Evolutionary conservation across 495 filamentous ascomycete genomes (phyloP), one percentile per base, ranked within the genome.

Genomic region (Jackrogersella multiformis): DNA sequence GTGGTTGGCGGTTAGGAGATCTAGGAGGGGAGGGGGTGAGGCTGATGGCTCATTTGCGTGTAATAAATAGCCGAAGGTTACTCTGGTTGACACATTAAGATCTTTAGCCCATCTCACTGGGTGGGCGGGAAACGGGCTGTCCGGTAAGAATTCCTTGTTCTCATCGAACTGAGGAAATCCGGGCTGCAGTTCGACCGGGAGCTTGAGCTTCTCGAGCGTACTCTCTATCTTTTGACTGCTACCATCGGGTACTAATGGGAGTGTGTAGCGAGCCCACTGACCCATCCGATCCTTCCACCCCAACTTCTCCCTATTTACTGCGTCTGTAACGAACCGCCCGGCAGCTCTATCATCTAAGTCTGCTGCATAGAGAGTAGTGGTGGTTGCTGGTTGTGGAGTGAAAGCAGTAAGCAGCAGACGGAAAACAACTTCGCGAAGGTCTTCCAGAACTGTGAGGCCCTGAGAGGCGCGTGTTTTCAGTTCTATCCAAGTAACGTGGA

Each of bases 331-430:
- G 9, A 76, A 76, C 3, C 74, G 69, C 3, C 75, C 77, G 0
- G 24, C 7, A 2, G 24, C 4, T 0, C 7, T 8, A 8, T 38
- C 13, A 5, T 45, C 28, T 6, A n/a, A 0, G 3, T 45, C 64
- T 2, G 52, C 28, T 2, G 66, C 30, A 6, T 42, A 45, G 34
- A 78, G 52, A 4, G 69, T 46, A 5, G 62, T 32, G 5, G 66
- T 66, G 9, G 64, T 53, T 5, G 66, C 70, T 18, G 57, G 61
- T n/a, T 70, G 70, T 5, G 73, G 57, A 10, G 56, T 68, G 21
- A 58, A 75, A 15, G 79, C 75, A n/a, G 75, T 71, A 28, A 81
- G 65, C 7, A 85, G 59, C 12, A 82, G 74, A 5, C 84, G 82
- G 26, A 76, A 56, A 12, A 80, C 80, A 2, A 76, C 65, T 42